Base-by-base conservation (phyloP, 352 stramenopile genomes). In the Chrysophaeum taylorii region DNA sequence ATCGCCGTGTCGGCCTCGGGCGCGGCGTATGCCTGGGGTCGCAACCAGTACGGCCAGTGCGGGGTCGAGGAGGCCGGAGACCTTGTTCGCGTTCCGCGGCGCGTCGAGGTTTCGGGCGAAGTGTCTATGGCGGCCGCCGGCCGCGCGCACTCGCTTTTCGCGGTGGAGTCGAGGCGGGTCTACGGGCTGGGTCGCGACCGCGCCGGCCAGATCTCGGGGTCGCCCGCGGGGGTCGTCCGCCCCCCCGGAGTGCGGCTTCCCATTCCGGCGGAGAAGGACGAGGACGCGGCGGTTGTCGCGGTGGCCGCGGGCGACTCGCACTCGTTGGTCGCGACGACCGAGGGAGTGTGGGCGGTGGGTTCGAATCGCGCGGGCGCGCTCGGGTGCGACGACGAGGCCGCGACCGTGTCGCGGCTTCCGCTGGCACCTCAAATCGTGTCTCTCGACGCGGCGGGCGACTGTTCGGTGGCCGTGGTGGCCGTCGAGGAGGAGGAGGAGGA, bases 31-130 rank as follows among this genome's bases (percentile, higher is more conserved):
- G 50, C 70, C 35, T 82, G 75, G 66, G 77, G 77, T 25, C 50
- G 70, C 41, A 81, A 82, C 64, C 61, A 39, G 21, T 73, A 82
- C 70, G 68, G 75, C 21, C 75, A 82, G 77, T 71, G 57, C 31
- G 71, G 71, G 16, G 16, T 72, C n/a, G 41, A n/a, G 2, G 31
- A 9, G 27, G 15, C 23, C 25, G 15, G 15, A 2, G 50, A 62
- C 9, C 25, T 37, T 31, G 50, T 62, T 45, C 27, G 15, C 36
- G 68, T 31, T 36, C 52, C 52, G 21, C 21, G 43, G 53, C 68
- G 62, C n/a, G n/a, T 57, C 37, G n/a, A 23, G 7, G 53, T 23
- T 12, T 29, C 35, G 7, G 15, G 31, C 12, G 16, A 23, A 52
- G 57, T 73, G 23, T n/a, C 18, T n/a, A 15, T 0, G 15, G 53